Conservation (phyloP, 1,284 basidiomycete genomes). For the Apiotrichum akiyoshidainum region DNA sequence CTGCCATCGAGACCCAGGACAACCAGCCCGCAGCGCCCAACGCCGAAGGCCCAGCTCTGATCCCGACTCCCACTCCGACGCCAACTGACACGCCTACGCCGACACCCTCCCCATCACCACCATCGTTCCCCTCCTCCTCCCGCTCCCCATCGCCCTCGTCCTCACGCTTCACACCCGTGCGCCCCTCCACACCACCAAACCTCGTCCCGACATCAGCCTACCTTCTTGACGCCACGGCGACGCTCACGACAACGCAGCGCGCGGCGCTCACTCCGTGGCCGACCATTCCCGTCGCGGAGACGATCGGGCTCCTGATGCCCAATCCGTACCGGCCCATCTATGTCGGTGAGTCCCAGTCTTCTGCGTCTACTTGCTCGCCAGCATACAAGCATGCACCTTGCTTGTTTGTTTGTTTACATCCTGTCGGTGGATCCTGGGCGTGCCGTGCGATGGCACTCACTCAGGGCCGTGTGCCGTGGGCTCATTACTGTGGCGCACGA, state of each 20-base stretch:
- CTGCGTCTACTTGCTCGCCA: too few relatives aligned
- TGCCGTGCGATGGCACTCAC: too few relatives aligned
- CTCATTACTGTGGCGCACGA: too few relatives aligned
- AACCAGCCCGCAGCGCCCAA: too few relatives aligned
- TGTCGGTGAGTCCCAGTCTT: conserved; percentile 37
- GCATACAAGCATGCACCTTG: too few relatives aligned
- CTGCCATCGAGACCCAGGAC: too few relatives aligned
- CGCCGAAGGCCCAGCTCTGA: too few relatives aligned
- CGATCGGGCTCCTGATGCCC: conserved; percentile 49
- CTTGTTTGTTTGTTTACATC: too few relatives aligned
- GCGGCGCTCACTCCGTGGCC: conserved; percentile 7
- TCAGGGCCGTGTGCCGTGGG: too few relatives aligned
- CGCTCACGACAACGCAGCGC: background rate
- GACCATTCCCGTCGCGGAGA: conserved; percentile 31
- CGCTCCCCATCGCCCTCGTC: background rate
- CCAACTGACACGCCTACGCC: background rate
- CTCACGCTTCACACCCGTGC: background rate
- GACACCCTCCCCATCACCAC: background rate
- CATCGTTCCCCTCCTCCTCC: background rate
- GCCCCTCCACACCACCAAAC: background rate
- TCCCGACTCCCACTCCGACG: background rate
- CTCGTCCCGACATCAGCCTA: background rate
- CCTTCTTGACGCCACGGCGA: background rate
- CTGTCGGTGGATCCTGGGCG: too few relatives aligned
- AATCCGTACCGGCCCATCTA: conserved; percentile 38